Conservation (phyloP, 306 rosid species). For the Medicago ruthenica region DNA sequence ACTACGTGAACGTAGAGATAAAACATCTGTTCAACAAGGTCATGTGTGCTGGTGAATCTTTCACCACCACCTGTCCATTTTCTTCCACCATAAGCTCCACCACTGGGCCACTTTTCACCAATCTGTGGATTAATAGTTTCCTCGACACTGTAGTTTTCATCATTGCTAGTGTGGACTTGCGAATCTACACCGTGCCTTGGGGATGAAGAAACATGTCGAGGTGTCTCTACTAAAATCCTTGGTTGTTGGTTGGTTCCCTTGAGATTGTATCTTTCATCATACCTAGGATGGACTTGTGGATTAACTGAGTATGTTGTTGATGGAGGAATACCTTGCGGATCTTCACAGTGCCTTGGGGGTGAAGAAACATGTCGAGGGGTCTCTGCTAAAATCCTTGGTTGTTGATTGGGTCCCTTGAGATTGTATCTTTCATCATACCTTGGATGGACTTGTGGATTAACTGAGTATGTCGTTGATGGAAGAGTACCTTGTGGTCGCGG, state of each 20-base stretch:
- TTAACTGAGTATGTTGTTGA: constrained; percentile 37
- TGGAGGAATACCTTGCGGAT: constrained; percentile 36
- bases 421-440: constrained; percentile 54
- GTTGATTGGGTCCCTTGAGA: constrained; percentile 63
- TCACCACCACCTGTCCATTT: constrained; percentile 68
- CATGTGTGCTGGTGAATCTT: constrained; percentile 64
- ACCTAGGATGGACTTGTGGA: constrained; percentile 49
- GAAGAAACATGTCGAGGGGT: constrained; percentile 56
- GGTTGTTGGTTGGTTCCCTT: constrained; percentile 70
- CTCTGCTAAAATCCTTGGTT: constrained; percentile 57
- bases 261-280: constrained; percentile 56
- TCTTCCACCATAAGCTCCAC: constrained; percentile 50
- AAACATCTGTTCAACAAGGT: constrained; percentile 83
- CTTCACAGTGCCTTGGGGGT: constrained; percentile 46
- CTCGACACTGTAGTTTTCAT: constrained; percentile 54
- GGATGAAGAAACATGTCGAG: constrained; percentile 53
- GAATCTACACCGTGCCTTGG: constrained; percentile 43
- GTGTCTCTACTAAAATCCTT: constrained; percentile 56
- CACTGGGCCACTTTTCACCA: constrained; percentile 63
- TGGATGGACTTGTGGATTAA: constrained; percentile 47
- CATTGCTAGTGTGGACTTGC: constrained; percentile 39
- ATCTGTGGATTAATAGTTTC: constrained; percentile 61
- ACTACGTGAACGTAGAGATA: constrained; percentile 75
- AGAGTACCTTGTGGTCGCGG: constrained; percentile 47
- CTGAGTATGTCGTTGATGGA: constrained; percentile 32